Conservation (phyloP, 75 land plant genomes). For the Azolla pinnata region DNA sequence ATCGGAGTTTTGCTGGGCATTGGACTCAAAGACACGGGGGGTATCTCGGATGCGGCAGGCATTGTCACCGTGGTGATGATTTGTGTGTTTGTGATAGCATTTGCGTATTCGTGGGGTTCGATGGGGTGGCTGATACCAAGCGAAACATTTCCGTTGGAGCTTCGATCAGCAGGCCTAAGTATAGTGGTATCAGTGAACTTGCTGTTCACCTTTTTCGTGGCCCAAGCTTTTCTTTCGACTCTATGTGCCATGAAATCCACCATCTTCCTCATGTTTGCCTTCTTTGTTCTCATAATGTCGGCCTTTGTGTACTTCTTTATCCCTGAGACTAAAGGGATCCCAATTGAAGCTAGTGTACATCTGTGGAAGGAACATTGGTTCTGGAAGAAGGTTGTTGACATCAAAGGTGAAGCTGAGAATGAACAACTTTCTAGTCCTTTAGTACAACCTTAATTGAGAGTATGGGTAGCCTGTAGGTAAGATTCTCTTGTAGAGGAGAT, state of each 20-base stretch:
- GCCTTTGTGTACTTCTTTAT: constrained; percentile 47
- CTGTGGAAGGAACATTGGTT: constrained; percentile 67
- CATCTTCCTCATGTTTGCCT: constrained; percentile 60
- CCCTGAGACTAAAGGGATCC: constrained; percentile 69
- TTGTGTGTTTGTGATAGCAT: constrained; percentile 52
- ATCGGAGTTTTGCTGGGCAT: constrained; percentile 22
- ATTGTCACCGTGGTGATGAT: constrained; percentile 40
- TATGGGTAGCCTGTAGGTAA: too few species aligned
- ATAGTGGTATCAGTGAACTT: constrained; percentile 53
- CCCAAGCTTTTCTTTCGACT: constrained; percentile 50
- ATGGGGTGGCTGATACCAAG: constrained; percentile 65
- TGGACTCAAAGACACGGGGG: constrained; percentile 35
- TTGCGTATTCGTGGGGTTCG: constrained; percentile 87
- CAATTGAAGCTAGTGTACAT: constrained; percentile 57
- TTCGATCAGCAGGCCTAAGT: constrained; percentile 68
- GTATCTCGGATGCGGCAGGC: constrained; percentile 38
- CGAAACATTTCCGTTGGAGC: constrained; percentile 23
- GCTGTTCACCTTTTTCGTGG: constrained; percentile 58
- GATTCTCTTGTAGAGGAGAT: too few species aligned
- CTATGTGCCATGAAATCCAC: constrained; percentile 61
- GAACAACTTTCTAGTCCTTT: too few species aligned
- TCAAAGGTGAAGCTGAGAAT: not conserved
- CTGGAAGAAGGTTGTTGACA: constrained; percentile 34
- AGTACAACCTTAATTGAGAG: too few species aligned
- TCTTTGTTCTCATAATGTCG: constrained; percentile 44